A percentile compares a stretch with the other conserved stretches of the same genome.
Conservation (phyloP, 352 stramenopile genomes). For the Phytopythium vexans region DNA sequence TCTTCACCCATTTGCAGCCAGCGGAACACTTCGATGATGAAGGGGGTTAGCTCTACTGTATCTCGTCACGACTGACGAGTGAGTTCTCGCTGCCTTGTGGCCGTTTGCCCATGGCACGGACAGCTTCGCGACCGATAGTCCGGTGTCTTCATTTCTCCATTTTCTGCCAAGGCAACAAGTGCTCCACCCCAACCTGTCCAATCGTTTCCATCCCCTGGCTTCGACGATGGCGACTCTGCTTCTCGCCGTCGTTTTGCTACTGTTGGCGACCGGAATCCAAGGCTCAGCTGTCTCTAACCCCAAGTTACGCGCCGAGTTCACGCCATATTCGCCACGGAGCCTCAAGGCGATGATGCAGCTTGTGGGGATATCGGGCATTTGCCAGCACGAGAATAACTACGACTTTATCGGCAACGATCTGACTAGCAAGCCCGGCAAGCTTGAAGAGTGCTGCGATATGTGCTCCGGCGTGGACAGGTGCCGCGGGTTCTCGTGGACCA, state of each 20-base stretch:
- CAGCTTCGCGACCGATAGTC: too few relatives aligned
- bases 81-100: too few relatives aligned
- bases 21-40: too few relatives aligned
- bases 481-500: slow-evolving; percentile 27
- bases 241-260: too few relatives aligned
- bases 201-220: background rate
- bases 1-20: too few relatives aligned
- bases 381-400: slow-evolving; percentile 3
- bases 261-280: too few relatives aligned
- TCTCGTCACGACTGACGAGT: too few relatives aligned
- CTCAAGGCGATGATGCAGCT: background rate
- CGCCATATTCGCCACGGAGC: background rate
- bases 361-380: background rate
- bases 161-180: slow-evolving; percentile 1
- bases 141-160: background rate
- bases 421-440: background rate
- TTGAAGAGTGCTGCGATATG: background rate
- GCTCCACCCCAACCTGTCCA: background rate
- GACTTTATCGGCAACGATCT: slow-evolving; percentile 6
- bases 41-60: too few relatives aligned
- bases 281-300: background rate
- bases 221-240: too few relatives aligned
- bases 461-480: background rate
- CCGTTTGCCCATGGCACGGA: too few relatives aligned
- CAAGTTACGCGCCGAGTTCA: background rate